Conservation (phyloP, 345 rosid genomes). For the Populus deltoides region DNA sequence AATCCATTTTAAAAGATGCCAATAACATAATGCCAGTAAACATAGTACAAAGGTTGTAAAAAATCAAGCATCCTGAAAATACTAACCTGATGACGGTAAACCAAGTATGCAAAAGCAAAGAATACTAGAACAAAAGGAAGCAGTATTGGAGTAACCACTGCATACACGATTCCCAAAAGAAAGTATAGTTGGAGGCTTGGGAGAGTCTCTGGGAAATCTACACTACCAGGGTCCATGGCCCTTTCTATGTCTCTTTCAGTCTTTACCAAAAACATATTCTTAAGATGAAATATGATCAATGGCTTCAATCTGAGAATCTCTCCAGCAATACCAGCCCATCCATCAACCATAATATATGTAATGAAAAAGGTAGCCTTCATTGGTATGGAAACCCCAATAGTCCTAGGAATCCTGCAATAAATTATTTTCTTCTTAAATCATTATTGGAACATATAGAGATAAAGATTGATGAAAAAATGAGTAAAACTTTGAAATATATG, state of each 20-base stretch:
- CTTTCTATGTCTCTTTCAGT: constrained; percentile 73
- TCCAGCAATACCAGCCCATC: constrained; percentile 97
- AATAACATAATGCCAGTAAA: neutral
- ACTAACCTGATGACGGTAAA: constrained; percentile 94
- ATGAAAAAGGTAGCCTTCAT: constrained; percentile 98
- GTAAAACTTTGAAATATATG: neutral
- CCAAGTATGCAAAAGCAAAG: constrained; percentile 91
- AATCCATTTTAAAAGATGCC: neutral
- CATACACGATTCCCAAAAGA: constrained; percentile 90
- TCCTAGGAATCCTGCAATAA: constrained; percentile 79
- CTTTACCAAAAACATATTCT: constrained; percentile 88
- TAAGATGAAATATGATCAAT: constrained; percentile 78
- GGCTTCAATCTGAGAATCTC: constrained; percentile 92
- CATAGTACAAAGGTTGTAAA: neutral
- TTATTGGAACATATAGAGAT: neutral
- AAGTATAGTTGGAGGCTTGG: constrained; percentile 91
- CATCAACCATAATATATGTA: constrained; percentile 93
- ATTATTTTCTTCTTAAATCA: neutral
- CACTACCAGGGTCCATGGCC: constrained; percentile 87
- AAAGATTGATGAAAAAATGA: neutral
- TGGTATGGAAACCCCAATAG: constrained; percentile 94
- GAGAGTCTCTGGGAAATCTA: constrained; percentile 79
- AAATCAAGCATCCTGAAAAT: constrained; percentile 3
- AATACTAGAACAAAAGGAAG: constrained; percentile 87
- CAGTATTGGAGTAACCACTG: constrained; percentile 88